phyloP scores from a whole-genome alignment of 2,329 filamentous ascomycete genomes.

The Alternaria gaisen region DNA sequence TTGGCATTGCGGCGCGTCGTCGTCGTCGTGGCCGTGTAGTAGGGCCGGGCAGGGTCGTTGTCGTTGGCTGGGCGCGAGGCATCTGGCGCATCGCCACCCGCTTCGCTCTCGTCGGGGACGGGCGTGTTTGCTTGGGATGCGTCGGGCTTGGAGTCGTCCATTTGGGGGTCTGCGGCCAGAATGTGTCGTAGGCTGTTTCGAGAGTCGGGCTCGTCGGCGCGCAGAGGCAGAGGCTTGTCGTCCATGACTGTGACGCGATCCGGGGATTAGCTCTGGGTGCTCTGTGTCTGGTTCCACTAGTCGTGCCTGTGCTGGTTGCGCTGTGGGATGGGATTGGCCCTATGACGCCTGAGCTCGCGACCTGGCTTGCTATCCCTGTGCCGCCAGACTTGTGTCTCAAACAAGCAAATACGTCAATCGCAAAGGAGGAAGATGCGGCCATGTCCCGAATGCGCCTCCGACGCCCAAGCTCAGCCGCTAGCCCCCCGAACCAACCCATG shows the following conservation, averaged over 20 bases:
- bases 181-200: constrained; percentile 53
- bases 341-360: not conserved
- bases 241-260: constrained; percentile 9
- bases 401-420: constrained; percentile 1
- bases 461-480: constrained; percentile 14
- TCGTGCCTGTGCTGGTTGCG: too few species aligned
- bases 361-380: not conserved
- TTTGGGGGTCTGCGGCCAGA: constrained; percentile 46
- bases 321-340: too few species aligned
- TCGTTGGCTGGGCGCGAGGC: constrained; percentile 39
- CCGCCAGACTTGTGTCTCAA: not conserved
- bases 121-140: constrained; percentile 42
- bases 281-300: constrained; percentile 7
- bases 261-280: constrained; percentile 2
- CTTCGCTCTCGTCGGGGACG: constrained; percentile 45
- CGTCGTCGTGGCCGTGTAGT: constrained; percentile 60
- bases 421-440: constrained; percentile 3
- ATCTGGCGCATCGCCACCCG: constrained; percentile 38
- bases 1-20: constrained; percentile 69
- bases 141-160: constrained; percentile 46
- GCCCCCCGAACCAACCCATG: not conserved
- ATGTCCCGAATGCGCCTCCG: constrained; percentile 2
- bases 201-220: constrained; percentile 48
- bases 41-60: constrained; percentile 37
- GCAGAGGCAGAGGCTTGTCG: constrained; percentile 26